Percentiles rank a stretch among this genome's conserved stretches.
These are phyloP conservation scores for Chenopodium formosanum DNA, from an alignment of 148 eudicot species.

Conservation along the genomic window DNA sequence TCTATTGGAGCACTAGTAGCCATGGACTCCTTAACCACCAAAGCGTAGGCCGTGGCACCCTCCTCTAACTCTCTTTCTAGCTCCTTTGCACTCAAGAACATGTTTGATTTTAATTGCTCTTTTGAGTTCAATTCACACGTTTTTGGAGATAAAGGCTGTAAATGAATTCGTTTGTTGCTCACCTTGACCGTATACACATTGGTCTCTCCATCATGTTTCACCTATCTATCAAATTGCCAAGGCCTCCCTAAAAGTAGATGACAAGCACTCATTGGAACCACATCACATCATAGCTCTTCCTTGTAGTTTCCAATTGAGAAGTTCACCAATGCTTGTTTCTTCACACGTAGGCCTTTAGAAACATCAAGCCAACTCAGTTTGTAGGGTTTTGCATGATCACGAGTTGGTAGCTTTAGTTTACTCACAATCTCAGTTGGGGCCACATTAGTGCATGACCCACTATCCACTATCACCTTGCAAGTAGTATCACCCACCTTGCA, in stretches of 20 bases:
- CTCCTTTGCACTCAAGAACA: too few relatives aligned
- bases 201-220: rapidly evolving
- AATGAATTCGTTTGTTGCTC: too few relatives aligned
- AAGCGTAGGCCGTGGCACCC: too few relatives aligned
- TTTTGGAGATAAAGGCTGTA: too few relatives aligned
- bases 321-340: neutral
- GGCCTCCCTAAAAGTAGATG: neutral
- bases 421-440: neutral
- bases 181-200: too few relatives aligned
- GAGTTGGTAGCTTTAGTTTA: rapidly evolving
- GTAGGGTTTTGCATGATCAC: neutral
- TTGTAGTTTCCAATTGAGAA: too few relatives aligned
- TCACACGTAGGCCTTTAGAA: neutral
- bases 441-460: neutral
- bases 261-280: neutral
- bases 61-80: too few relatives aligned
- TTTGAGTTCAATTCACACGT: too few relatives aligned
- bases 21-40: too few relatives aligned
- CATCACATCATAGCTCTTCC: neutral
- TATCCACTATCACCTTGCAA: neutral
- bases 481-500: neutral
- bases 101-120: too few relatives aligned
- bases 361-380: neutral
- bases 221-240: neutral
- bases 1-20: too few relatives aligned